A percentile compares a stretch with the other conserved stretches of the same genome.
Evolutionary conservation across 495 filamentous ascomycete species (phyloP).

Genomic region (Penicillium cosmopolitanum): DNA sequence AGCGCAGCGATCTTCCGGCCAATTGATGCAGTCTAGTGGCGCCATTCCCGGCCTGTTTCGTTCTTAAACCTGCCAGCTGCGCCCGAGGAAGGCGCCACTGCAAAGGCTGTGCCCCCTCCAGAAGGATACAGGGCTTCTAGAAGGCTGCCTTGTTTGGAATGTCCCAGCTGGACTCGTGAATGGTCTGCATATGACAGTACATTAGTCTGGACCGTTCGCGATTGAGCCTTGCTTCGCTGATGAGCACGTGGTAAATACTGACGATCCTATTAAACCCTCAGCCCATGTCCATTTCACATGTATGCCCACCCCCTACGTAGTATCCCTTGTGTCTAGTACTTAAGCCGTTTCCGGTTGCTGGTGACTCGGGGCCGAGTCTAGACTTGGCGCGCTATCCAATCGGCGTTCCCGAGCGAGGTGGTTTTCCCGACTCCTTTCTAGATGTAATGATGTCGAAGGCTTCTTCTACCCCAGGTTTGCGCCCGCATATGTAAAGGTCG

Average conservation of each 20-base stretch:
- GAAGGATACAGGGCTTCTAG: slow-evolving; percentile 9
- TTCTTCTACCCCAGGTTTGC: background rate
- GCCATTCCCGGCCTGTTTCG: background rate
- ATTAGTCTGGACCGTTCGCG: background rate
- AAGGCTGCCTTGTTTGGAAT: slow-evolving; percentile 14
- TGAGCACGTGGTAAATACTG: background rate
- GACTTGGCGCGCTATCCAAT: background rate
- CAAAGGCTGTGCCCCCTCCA: background rate
- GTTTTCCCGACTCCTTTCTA: background rate
- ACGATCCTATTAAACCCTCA: background rate
- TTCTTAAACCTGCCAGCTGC: background rate
- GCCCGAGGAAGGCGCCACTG: slow-evolving; percentile 1
- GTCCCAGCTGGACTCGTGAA: slow-evolving; percentile 8
- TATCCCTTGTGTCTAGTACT: background rate
- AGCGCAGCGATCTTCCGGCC: slow-evolving; percentile 11
- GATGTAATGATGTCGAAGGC: background rate
- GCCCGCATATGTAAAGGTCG: too few relatives aligned
- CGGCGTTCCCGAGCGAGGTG: slow-evolving; percentile 2
- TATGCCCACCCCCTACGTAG: background rate
- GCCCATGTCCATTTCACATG: background rate
- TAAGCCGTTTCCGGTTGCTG: background rate
- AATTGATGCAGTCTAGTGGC: slow-evolving; percentile 4
- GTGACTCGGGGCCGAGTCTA: background rate
- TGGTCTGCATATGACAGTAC: background rate
- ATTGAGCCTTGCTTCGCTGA: background rate